phyloP scores from a whole-genome alignment of 306 rosid genomes.

The Canavalia ensiformis region DNA sequence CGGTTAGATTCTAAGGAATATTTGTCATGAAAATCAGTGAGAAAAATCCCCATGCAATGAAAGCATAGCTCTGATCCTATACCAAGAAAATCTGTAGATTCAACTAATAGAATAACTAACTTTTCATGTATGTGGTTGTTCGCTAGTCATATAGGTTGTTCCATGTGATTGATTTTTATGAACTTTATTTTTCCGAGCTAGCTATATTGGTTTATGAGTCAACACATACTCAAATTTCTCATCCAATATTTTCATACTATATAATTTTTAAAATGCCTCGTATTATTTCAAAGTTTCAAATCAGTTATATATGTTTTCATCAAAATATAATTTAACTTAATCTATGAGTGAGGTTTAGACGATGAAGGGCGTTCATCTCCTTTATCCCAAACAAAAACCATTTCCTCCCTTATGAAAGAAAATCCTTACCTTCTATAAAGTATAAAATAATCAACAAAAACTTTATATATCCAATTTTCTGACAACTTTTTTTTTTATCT shows the following conservation, averaged over 20 bases:
- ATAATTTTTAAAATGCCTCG: not conserved
- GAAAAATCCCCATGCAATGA: not conserved
- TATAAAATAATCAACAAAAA: too few relatives aligned
- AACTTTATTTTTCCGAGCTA: not conserved
- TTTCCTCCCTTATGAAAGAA: not conserved
- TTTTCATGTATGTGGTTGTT: not conserved
- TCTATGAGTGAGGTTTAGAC: not conserved
- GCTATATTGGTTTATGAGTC: not conserved
- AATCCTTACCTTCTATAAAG: not conserved
- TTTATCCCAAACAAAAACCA: not conserved
- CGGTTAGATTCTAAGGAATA: not conserved
- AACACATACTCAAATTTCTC: not conserved
- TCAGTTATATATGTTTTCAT: not conserved
- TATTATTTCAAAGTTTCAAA: not conserved
- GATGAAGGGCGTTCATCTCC: too few relatives aligned
- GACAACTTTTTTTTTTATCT: too few relatives aligned
- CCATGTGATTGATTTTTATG: not conserved
- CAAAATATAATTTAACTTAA: not conserved
- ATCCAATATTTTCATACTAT: not conserved
- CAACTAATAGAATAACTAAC: not conserved
- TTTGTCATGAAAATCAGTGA: not conserved
- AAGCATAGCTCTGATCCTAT: not conserved
- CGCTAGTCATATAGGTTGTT: slow-evolving; percentile 3
- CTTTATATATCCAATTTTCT: too few relatives aligned
- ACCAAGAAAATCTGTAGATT: not conserved